phyloP scores from a whole-genome alignment of 1,284 basidiomycete genomes.

The Cryptococcus wingfieldii region DNA sequence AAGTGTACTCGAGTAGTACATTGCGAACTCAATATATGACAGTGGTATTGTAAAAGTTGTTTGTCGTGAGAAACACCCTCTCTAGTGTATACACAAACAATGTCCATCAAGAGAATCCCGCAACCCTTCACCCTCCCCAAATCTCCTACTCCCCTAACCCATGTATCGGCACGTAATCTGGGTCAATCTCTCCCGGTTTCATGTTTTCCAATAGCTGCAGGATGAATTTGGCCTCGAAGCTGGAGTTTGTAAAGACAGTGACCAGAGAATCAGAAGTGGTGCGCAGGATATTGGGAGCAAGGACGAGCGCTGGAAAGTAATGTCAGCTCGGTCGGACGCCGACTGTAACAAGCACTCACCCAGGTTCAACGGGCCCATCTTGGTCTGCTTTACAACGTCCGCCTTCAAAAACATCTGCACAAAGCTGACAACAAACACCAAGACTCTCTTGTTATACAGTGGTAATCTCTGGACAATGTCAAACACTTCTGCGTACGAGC shows the following conservation, averaged over 20 bases:
- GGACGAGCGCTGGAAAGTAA: conserved; percentile 68
- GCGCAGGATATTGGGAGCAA: conserved; percentile 80
- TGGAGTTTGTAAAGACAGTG: conserved; percentile 81
- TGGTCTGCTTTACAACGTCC: conserved; percentile 64
- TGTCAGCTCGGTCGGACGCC: conserved; percentile 48
- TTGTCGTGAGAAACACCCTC: not conserved
- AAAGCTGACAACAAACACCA: conserved; percentile 82
- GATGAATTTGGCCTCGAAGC: conserved; percentile 82
- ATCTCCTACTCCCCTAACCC: conserved; percentile 7
- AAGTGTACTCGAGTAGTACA: not conserved
- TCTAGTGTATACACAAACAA: too few relatives aligned
- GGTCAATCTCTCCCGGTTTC: conserved; percentile 66
- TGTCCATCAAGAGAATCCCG: not conserved
- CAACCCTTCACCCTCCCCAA: not conserved
- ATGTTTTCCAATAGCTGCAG: conserved; percentile 75
- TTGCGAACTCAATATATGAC: not conserved
- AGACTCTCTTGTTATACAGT: conserved; percentile 73
- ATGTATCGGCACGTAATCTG: conserved; percentile 54
- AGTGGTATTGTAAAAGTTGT: not conserved
- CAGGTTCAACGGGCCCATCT: conserved; percentile 63
- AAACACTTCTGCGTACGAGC: conserved; percentile 64
- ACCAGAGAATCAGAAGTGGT: conserved; percentile 77
- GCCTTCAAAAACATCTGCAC: conserved; percentile 79
- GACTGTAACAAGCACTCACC: conserved; percentile 20
- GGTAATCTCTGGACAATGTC: conserved; percentile 71